Conservation (phyloP, 2,329 filamentous ascomycete genomes). For the Fragosphaeria purpurea region DNA sequence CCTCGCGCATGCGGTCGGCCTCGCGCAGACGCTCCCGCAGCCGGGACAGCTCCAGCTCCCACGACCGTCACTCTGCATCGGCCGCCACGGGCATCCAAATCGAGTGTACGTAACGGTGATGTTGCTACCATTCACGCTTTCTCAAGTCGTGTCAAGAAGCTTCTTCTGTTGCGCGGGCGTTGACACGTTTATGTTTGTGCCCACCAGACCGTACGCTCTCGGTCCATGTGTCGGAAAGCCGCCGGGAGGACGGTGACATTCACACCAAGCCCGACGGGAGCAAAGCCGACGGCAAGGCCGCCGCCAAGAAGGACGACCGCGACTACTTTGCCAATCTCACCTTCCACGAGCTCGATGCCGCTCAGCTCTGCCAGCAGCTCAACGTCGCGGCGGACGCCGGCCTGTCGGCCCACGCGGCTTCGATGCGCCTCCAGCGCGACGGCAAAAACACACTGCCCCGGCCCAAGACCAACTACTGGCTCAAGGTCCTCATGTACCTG, state of each 20-base stretch:
- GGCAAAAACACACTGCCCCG: slow-evolving; percentile 32
- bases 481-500: slow-evolving; percentile 30
- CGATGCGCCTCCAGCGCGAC: slow-evolving; percentile 26
- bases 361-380: slow-evolving; percentile 29
- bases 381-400: slow-evolving; percentile 25
- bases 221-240: slow-evolving; percentile 29
- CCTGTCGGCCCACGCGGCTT: slow-evolving; percentile 24
- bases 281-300: slow-evolving; percentile 4
- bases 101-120: too few relatives aligned
- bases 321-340: slow-evolving; percentile 34
- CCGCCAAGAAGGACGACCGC: slow-evolving; percentile 23
- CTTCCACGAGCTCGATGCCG: slow-evolving; percentile 25
- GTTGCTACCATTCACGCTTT: too few relatives aligned
- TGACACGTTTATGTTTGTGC: neutral
- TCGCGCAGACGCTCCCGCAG: too few relatives aligned
- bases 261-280: neutral
- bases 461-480: slow-evolving; percentile 32
- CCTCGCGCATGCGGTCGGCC: too few relatives aligned
- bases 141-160: too few relatives aligned
- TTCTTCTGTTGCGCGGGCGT: too few relatives aligned
- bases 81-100: too few relatives aligned
- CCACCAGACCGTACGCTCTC: slow-evolving; percentile 29
- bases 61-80: too few relatives aligned
- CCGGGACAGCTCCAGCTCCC: too few relatives aligned
- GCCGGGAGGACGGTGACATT: slow-evolving; percentile 15